Base-by-base conservation (phyloP, 2,329 filamentous ascomycete genomes). In the Eurotiales sp. region DNA sequence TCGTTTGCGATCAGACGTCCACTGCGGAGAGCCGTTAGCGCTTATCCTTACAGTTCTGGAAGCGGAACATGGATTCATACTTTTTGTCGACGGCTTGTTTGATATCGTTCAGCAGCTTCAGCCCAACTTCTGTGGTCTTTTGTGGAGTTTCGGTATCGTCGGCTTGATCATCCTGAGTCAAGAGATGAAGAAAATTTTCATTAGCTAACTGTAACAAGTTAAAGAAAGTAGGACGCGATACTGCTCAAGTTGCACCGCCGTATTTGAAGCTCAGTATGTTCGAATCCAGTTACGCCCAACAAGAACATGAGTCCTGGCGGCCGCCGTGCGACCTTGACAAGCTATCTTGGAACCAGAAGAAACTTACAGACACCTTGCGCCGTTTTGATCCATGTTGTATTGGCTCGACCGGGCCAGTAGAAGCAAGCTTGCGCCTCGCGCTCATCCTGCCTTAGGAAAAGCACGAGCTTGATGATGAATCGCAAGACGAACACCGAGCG, bases 1-100 rank as follows among this genome's bases (percentile, higher is more conserved):
- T 84, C 82, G 37, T 80, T 84, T 47, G 87, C 83, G 62, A 95
- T 86, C 8, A 79, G 78, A 42, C 88, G 87, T 55, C 88, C 87
- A 72, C 83, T 87, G 53, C 27, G n/a, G 45, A 53, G 47, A 21
- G 15, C 56, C 65, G 61, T 62, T 47, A 61, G 36, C 19, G 21
- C 46, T 1, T 15, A 10, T 10, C 7, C 27, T 14, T 6, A 23
- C 19, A 21, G 19, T 41, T 10, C 3, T 14, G 15, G 34, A 21
- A 29, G 29, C 17, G n/a, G n/a, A n/a, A n/a, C 21, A 41, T 15
- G 12, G 8, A 48, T 52, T 49, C 56, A 63, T 78, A 92, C 88
- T 80, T 88, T 74, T 95, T 95, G 69, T 95, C 90, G 56, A 83
- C 82, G 19, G 88, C 89, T 57, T 82, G 79, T 60, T 85, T 85